Conservation (phyloP, 1,284 basidiomycete species). For the Cyathus pygmaeus region DNA sequence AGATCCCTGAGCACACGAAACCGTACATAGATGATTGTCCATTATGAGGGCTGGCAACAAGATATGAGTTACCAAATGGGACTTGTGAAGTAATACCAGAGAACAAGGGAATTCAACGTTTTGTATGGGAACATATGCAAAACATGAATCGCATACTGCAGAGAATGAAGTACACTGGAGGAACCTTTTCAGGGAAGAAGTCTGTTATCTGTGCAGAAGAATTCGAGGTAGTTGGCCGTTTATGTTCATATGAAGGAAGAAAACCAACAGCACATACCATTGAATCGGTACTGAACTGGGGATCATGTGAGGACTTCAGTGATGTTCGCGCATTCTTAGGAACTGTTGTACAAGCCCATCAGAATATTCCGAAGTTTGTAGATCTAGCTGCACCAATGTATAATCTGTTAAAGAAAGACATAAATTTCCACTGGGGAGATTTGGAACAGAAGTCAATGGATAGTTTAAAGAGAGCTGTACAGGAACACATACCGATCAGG, state of each 20-base stretch:
- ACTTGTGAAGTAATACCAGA: slow-evolving; percentile 30
- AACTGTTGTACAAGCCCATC: slow-evolving; percentile 24
- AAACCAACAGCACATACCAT: slow-evolving; percentile 9
- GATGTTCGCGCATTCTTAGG: slow-evolving; percentile 40
- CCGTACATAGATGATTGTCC: slow-evolving; percentile 45
- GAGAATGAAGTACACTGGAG: slow-evolving; percentile 21
- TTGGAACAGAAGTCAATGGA: no score
- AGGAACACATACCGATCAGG: slow-evolving; percentile 28
- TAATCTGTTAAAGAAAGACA: no score
- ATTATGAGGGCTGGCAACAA: slow-evolving; percentile 34
- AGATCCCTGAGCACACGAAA: slow-evolving; percentile 42
- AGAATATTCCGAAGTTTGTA: slow-evolving; percentile 29
- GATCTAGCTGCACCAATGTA: no score
- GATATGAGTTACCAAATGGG: slow-evolving; percentile 30
- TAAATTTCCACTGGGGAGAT: no score
- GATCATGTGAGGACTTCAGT: slow-evolving; percentile 14
- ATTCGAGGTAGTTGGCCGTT: slow-evolving; percentile 28
- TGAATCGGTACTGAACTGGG: slow-evolving; percentile 18
- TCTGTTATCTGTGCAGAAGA: slow-evolving; percentile 18
- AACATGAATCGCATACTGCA: slow-evolving; percentile 37
- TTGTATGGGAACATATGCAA: slow-evolving; percentile 42
- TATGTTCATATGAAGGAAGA: slow-evolving; percentile 28
- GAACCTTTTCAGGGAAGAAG: slow-evolving; percentile 21
- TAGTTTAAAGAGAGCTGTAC: no score
- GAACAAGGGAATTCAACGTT: slow-evolving; percentile 40